A percentile compares a stretch with the other conserved stretches of the same genome.
These are phyloP conservation scores for Agrostemma githago DNA, from an alignment of 148 eudicot genomes.

Conservation along the genomic window DNA sequence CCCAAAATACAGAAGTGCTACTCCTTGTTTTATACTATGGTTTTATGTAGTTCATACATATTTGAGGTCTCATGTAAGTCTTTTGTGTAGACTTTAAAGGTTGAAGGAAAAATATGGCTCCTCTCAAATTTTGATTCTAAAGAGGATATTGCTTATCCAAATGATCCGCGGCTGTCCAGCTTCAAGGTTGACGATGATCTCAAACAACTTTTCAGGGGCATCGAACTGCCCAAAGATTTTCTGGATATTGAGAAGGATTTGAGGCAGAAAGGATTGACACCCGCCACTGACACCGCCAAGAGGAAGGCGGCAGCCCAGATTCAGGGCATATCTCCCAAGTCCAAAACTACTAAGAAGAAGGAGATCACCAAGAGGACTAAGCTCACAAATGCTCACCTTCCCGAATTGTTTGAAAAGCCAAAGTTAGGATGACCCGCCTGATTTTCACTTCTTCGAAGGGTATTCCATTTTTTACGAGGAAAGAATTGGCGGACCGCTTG, in stretches of 20 bases:
- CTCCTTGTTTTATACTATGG: neutral
- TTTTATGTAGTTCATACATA: neutral
- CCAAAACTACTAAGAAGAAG: constrained; percentile 47
- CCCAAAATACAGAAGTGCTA: neutral
- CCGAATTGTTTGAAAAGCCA: constrained; percentile 37
- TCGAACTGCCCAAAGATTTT: constrained; percentile 63
- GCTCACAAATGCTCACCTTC: constrained; percentile 72
- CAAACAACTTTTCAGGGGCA: constrained; percentile 46
- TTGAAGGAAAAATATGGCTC: constrained; percentile 60
- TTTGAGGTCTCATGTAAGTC: neutral
- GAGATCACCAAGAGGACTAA: constrained; percentile 69
- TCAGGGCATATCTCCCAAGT: constrained; percentile 29
- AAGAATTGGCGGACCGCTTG: neutral
- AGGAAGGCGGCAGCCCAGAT: constrained; percentile 49
- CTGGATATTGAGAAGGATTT: constrained; percentile 66
- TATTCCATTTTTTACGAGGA: neutral
- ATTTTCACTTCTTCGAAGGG: neutral
- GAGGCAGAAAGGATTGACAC: constrained; percentile 58
- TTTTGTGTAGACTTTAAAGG: constrained; percentile 43
- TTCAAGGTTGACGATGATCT: constrained; percentile 61
- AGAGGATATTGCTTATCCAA: constrained; percentile 70
- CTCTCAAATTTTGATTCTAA: constrained; percentile 61
- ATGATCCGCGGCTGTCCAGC: constrained; percentile 43
- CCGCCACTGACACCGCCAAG: constrained; percentile 63
- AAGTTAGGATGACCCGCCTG: neutral